phyloP scores from a whole-genome alignment of 495 filamentous ascomycete species.

The Chaetomidium leptoderma region DNA sequence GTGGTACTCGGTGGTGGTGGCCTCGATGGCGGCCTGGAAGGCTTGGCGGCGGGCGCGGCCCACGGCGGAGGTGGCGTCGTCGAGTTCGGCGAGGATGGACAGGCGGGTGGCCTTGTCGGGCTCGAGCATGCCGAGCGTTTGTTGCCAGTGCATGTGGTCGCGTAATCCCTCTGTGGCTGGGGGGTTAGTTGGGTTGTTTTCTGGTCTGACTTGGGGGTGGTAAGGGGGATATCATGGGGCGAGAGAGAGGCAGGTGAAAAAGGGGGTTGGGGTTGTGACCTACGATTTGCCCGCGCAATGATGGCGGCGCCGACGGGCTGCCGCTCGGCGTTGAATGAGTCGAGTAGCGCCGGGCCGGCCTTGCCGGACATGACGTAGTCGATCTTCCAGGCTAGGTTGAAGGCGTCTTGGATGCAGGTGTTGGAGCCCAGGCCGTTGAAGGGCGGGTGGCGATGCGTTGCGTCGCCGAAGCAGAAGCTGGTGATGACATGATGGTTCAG shows the following conservation, averaged over 20 bases:
- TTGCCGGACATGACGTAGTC: slow-evolving; percentile 37
- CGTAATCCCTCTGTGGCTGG: slow-evolving; percentile 34
- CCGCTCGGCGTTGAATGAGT: slow-evolving; percentile 37
- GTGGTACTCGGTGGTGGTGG: slow-evolving; percentile 34
- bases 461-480: slow-evolving; percentile 46
- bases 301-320: slow-evolving; percentile 40
- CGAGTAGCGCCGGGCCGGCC: slow-evolving; percentile 29
- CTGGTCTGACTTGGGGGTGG: too few relatives aligned
- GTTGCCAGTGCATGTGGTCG: slow-evolving; percentile 33
- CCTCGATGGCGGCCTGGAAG: slow-evolving; percentile 32
- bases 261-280: too few relatives aligned
- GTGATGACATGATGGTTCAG: neutral
- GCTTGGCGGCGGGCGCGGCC: slow-evolving; percentile 20
- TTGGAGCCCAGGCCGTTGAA: slow-evolving; percentile 47
- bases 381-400: slow-evolving; percentile 50
- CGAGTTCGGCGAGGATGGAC: slow-evolving; percentile 29
- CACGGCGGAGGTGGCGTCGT: slow-evolving; percentile 23
- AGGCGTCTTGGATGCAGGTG: slow-evolving; percentile 48
- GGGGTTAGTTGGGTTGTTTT: too few relatives aligned
- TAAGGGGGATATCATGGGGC: too few relatives aligned
- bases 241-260: too few relatives aligned
- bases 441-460: slow-evolving; percentile 47
- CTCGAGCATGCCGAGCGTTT: slow-evolving; percentile 35
- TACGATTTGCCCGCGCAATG: slow-evolving; percentile 40
- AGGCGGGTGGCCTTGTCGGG: slow-evolving; percentile 23